Evolutionary conservation across 2,329 filamentous ascomycete genomes (phyloP).

Genomic region (Ceratocystis variospora): DNA sequence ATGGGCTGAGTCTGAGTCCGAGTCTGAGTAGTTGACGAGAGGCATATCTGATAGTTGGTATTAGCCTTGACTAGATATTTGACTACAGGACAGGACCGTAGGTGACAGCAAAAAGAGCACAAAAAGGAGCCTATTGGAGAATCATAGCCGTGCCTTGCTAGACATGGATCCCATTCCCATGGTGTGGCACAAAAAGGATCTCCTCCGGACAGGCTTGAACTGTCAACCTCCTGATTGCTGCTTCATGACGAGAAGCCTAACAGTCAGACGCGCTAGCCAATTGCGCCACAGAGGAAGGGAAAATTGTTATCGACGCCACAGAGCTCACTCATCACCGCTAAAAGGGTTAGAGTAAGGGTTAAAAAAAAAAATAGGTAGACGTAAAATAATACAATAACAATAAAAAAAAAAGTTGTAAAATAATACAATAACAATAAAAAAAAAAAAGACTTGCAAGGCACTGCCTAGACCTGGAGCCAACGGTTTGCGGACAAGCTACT

Average conservation of each 20-base stretch:
- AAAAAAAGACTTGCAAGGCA: too few relatives aligned
- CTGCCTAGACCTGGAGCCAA: too few relatives aligned
- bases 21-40: slow-evolving; percentile 47
- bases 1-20: slow-evolving; percentile 7
- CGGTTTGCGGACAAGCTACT: too few relatives aligned
- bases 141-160: not conserved
- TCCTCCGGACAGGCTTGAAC: slow-evolving; percentile 20
- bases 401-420: too few relatives aligned
- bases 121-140: not conserved
- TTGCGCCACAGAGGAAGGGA: slow-evolving; percentile 29
- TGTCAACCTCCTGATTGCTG: slow-evolving; percentile 20
- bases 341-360: not conserved
- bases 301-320: not conserved
- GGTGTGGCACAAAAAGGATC: slow-evolving; percentile 5
- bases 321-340: too few relatives aligned
- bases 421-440: too few relatives aligned
- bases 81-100: not conserved
- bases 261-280: slow-evolving; percentile 49
- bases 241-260: slow-evolving; percentile 26
- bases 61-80: not conserved
- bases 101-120: not conserved
- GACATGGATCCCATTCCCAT: not conserved
- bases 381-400: too few relatives aligned
- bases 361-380: too few relatives aligned
- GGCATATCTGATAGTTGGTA: slow-evolving; percentile 29